Evolutionary conservation across 192 early-diverging fungal genomes (phyloP), one percentile per base, ranked within the genome.

Genomic region (Coemansia sp.): DNA sequence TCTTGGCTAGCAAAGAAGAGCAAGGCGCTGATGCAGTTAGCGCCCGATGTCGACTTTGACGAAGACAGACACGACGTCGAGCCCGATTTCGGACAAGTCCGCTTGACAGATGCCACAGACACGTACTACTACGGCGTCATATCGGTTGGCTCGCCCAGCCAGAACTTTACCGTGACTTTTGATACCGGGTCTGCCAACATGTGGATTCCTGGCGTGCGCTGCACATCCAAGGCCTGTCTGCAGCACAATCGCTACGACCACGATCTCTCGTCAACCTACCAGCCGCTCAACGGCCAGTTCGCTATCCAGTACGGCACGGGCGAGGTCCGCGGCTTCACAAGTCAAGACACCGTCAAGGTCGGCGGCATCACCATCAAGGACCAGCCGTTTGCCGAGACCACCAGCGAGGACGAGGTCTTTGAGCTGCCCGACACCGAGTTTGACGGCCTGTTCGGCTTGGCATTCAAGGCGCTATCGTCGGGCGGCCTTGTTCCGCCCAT

Each of bases 121-220:
- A 69, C 66, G 1, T 71, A 91, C 71, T 85, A 85, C 73, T 85
- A 81, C 40, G 90, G 88, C 22, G 62, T 82, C 0, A 82, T 92
- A 24, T 81, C 83, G 6, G 62, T 92, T 5, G 91, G 91, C 51
- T 87, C 88, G 6, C 91, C 91, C 9, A 77, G 85, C 14, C 89
- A 89, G 57, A 65, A 66, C 22, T 91, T 91, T 49, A 84, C 86
- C 15, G 72, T 91, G 59, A 86, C 85, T 29, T 89, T 92, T 60
- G 91, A 92, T 59, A 92, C 91, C 0, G 91, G 91, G 7, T 90
- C 89, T n/a, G 79, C 86, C 25, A 89, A 90, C 73, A 68, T 92
- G 40, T 92, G 91, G 89, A 71, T 85, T 14, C 83, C 83, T 3
- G 79, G 83, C 1, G 65, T 75, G 12, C 63, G 68, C 14, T 85